These are phyloP conservation scores for Melaleuca quinquenervia DNA, from an alignment of 345 rosid species.

Conservation along the genomic window DNA sequence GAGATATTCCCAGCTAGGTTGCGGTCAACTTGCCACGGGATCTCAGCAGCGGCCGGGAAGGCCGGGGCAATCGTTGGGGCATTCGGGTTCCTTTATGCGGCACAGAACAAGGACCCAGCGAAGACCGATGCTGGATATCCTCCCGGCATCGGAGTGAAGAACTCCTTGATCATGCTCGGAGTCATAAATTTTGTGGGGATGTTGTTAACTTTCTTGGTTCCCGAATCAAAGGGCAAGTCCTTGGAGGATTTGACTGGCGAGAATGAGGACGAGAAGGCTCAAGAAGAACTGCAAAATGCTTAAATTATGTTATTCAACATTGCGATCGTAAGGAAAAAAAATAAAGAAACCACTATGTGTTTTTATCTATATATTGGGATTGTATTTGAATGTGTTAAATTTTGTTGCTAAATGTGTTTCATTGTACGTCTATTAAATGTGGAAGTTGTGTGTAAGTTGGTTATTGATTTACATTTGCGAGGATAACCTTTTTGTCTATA, in stretches of 20 bases:
- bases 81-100: conserved; percentile 56
- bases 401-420: not conserved
- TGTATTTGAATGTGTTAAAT: not conserved
- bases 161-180: conserved; percentile 19
- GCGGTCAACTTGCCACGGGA: conserved; percentile 76
- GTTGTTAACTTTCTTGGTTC: conserved; percentile 12
- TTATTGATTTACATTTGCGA: not conserved
- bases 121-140: conserved; percentile 16
- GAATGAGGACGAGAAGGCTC: conserved; percentile 3
- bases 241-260: conserved; percentile 21
- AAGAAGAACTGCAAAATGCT: not conserved
- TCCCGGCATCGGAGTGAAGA: conserved; percentile 18
- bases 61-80: conserved; percentile 68
- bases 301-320: not conserved
- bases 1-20: conserved; percentile 76
- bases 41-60: conserved; percentile 63
- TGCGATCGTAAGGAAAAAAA: not conserved
- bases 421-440: not conserved
- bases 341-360: not conserved
- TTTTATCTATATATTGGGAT: not conserved
- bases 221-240: conserved; percentile 20
- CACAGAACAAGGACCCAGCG: conserved; percentile 3
- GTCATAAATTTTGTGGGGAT: conserved; percentile 7
- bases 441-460: not conserved
- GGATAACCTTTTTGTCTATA: not conserved